Conservation (phyloP, 768 basidiomycete species). For the Asterophora parasitica region DNA sequence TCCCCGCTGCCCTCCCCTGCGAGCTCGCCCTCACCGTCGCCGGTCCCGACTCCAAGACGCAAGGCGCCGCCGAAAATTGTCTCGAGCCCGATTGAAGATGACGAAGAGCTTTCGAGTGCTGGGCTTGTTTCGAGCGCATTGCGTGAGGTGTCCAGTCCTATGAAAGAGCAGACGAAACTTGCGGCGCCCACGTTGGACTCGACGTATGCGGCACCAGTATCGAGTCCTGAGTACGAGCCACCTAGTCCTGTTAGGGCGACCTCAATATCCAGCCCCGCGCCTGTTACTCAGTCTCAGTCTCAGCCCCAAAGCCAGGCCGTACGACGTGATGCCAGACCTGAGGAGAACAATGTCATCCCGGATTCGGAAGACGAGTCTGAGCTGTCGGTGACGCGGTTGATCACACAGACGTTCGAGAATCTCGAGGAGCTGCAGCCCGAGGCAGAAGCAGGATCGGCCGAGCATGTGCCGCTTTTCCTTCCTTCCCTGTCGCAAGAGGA, state of each 20-base stretch:
- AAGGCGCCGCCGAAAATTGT: no score
- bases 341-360: background rate
- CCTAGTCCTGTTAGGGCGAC: background rate
- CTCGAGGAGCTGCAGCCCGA: background rate
- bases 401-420: slow-evolving; percentile 6
- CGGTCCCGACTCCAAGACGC: background rate
- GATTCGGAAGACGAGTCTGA: slow-evolving; percentile 10
- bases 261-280: background rate
- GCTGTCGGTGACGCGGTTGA: slow-evolving; percentile 7
- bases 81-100: no score
- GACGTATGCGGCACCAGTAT: background rate
- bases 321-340: background rate
- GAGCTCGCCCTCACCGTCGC: background rate
- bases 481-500: background rate
- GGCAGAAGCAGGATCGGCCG: background rate
- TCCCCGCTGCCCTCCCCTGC: slow-evolving; percentile 1
- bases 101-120: no score
- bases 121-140: background rate
- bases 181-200: no score
- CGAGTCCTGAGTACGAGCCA: background rate
- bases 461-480: background rate
- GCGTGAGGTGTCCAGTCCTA: background rate
- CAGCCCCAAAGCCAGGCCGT: background rate
- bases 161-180: no score
- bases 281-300: background rate